phyloP scores from a whole-genome alignment of 371 early-diverging fungal genomes.

The Amoeboaphelidium protococcarum region DNA sequence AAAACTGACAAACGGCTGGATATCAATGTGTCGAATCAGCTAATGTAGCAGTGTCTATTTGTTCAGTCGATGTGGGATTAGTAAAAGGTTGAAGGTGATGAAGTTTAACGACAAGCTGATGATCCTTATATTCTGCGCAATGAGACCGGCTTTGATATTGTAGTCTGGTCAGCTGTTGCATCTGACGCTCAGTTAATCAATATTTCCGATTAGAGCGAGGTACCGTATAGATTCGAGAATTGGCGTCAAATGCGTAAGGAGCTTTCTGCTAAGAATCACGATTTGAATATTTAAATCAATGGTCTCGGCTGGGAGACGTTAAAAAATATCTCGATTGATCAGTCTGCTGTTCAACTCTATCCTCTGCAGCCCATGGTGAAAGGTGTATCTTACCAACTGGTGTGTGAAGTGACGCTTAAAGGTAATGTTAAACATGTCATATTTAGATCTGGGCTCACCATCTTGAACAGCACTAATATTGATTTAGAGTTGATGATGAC shows the following conservation, averaged over 20 bases:
- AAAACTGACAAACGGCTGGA: not conserved
- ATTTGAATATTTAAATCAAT: not conserved
- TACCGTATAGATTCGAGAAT: slow-evolving; percentile 85
- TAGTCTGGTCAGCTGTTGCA: slow-evolving; percentile 50
- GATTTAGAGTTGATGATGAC: slow-evolving; percentile 52
- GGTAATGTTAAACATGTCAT: slow-evolving; percentile 73
- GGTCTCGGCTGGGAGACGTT: not conserved
- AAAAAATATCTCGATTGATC: slow-evolving; percentile 27
- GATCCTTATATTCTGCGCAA: slow-evolving; percentile 64
- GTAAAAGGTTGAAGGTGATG: not conserved
- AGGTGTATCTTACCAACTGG: slow-evolving; percentile 46
- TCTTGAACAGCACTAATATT: slow-evolving; percentile 50
- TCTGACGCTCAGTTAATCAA: slow-evolving; percentile 31
- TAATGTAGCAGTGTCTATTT: not conserved
- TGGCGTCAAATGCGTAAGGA: slow-evolving; percentile 73
- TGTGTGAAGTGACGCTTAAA: slow-evolving; percentile 54
- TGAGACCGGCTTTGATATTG: slow-evolving; percentile 60
- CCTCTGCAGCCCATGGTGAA: slow-evolving; percentile 46
- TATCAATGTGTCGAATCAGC: not conserved
- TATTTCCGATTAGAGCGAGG: slow-evolving; percentile 35
- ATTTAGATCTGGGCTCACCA: slow-evolving; percentile 50
- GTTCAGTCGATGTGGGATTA: not conserved
- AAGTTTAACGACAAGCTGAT: slow-evolving; percentile 8
- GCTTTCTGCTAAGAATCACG: slow-evolving; percentile 9
- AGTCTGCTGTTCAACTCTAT: slow-evolving; percentile 49